Conservation (phyloP, 1,284 basidiomycete species). For the Mycena citricolor region DNA sequence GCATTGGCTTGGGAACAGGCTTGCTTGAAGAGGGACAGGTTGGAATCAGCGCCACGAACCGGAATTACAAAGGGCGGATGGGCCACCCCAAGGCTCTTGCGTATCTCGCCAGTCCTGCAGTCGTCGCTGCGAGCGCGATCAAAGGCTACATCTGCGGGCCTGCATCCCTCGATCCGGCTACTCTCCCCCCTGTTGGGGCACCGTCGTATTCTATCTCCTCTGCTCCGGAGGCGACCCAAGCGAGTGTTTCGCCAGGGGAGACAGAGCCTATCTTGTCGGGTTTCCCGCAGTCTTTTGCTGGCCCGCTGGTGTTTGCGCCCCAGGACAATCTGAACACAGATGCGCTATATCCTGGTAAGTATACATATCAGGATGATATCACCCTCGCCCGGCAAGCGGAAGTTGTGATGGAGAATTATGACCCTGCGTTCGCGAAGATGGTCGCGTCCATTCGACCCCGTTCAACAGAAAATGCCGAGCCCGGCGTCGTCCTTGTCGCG, state of each 20-base stretch:
- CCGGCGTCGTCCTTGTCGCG: conserved; percentile 81
- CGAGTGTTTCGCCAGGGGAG: not conserved
- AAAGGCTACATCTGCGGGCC: conserved; percentile 92
- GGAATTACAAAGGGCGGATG: conserved; percentile 99
- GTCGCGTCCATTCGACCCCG: conserved; percentile 59
- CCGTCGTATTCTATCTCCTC: conserved; percentile 62
- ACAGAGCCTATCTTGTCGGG: conserved; percentile 68
- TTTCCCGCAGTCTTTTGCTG: conserved; percentile 84
- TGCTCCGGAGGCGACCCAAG: conserved; percentile 28
- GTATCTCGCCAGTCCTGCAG: conserved; percentile 94
- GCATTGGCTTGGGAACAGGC: conserved; percentile 94
- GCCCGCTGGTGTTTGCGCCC: conserved; percentile 87
- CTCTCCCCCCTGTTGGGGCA: conserved; percentile 52
- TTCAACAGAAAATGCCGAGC: conserved; percentile 35
- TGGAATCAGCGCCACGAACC: conserved; percentile 96
- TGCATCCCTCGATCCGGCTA: conserved; percentile 57
- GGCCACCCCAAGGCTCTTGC: conserved; percentile 93
- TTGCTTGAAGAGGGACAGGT: conserved; percentile 92
- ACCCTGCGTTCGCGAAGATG: conserved; percentile 79
- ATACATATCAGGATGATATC: conserved; percentile 99
- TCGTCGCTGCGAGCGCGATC: conserved; percentile 93
- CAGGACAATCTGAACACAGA: conserved; percentile 99
- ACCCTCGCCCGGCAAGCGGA: conserved; percentile 92
- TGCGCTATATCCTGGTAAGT: conserved; percentile 98
- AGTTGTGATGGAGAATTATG: conserved; percentile 99